phyloP scores from a whole-genome alignment of 106 monocot species.

The Apostasia shenzhenica region DNA sequence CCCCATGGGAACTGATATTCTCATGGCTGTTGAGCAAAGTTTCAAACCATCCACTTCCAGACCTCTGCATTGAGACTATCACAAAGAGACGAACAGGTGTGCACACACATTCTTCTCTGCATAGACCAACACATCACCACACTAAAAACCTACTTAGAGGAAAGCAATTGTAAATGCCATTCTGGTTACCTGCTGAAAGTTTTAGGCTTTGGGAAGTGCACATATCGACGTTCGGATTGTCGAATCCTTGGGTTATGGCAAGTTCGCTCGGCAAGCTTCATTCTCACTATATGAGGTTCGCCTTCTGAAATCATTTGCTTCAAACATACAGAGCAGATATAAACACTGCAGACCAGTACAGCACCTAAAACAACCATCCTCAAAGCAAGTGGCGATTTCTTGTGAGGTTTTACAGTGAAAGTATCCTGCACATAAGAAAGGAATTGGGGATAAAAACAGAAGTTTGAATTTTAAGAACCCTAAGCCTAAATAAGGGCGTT shows the following conservation, averaged over 20 bases:
- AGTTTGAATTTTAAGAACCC: too few relatives aligned
- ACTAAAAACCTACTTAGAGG: background rate
- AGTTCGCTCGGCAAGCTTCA: constrained; percentile 9
- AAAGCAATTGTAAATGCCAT: background rate
- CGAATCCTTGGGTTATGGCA: constrained; percentile 8
- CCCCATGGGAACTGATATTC: constrained; percentile 52
- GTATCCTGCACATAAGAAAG: constrained; percentile 22
- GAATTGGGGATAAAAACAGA: background rate
- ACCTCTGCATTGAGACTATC: constrained; percentile 49
- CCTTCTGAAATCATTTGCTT: constrained; percentile 17
- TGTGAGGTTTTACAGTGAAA: constrained; percentile 28
- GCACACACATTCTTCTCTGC: constrained; percentile 44
- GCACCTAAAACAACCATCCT: constrained; percentile 28
- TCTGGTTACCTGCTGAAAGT: constrained; percentile 28
- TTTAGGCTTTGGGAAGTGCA: constrained; percentile 32
- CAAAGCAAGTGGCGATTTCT: constrained; percentile 19
- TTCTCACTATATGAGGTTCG: constrained; percentile 1
- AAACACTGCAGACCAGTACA: constrained; percentile 32
- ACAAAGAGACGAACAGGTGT: constrained; percentile 39
- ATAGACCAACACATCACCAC: background rate
- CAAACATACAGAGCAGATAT: constrained; percentile 33
- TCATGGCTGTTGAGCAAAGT: constrained; percentile 51
- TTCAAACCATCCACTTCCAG: constrained; percentile 65
- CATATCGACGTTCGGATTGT: constrained; percentile 8
- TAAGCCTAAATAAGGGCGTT: too few relatives aligned